These are phyloP conservation scores for Nicotiana tabacum DNA, from an alignment of 257 asterid species.

Conservation along the genomic window DNA sequence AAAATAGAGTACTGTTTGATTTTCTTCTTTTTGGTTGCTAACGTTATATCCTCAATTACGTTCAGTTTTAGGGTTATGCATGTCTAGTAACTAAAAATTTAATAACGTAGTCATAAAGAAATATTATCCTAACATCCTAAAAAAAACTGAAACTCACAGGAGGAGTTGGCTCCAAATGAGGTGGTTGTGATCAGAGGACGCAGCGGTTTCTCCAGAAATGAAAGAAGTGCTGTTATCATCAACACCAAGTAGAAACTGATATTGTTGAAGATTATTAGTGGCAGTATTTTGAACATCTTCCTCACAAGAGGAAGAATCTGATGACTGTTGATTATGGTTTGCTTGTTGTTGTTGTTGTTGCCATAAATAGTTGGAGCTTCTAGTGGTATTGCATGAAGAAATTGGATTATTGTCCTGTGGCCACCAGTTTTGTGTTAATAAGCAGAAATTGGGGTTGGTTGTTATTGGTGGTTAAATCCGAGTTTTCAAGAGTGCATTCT, in stretches of 20 bases:
- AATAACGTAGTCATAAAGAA: not conserved
- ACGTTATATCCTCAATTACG: not conserved
- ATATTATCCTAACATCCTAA: not conserved
- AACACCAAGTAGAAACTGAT: constrained; percentile 8
- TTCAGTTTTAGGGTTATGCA: not conserved
- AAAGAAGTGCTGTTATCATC: not conserved
- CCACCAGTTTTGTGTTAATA: constrained; percentile 16
- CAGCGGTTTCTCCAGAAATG: not conserved
- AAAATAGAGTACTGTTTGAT: not conserved
- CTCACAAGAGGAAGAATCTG: constrained; percentile 12
- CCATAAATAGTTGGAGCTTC: not conserved
- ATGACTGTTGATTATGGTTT: not conserved
- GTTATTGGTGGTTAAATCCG: not conserved
- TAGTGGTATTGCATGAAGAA: constrained; percentile 14
- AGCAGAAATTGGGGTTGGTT: not conserved
- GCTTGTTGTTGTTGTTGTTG: not conserved
- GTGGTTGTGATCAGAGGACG: constrained; percentile 6
- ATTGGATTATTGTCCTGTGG: constrained; percentile 8
- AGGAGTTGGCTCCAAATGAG: constrained; percentile 18
- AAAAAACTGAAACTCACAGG: not conserved
- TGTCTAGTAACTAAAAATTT: not conserved
- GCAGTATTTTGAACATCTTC: constrained; percentile 16
- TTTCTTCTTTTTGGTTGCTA: not conserved
- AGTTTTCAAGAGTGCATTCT: constrained; percentile 13
- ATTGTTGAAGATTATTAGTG: not conserved